Evolutionary conservation across 306 rosid species (phyloP).

Genomic region (Castanea sativa): DNA sequence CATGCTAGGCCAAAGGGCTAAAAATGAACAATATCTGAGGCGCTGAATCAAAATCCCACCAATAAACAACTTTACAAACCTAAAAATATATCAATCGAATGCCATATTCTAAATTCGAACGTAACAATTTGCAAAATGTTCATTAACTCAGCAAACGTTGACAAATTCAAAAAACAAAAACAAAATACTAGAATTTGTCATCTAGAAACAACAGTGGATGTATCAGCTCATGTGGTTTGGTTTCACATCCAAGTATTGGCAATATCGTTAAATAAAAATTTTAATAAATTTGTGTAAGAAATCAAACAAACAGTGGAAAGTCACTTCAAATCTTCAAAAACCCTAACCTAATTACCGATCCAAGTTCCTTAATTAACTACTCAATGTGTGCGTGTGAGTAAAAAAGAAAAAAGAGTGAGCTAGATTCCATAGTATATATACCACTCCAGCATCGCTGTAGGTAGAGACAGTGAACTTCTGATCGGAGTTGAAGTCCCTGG

Average conservation of each 20-base stretch:
- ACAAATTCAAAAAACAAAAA: background rate
- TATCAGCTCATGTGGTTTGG: background rate
- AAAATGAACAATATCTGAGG: no score
- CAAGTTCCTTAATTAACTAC: background rate
- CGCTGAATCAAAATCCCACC: background rate
- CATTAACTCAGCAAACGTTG: background rate
- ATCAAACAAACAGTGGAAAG: background rate
- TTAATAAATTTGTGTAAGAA: background rate
- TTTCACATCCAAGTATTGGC: background rate
- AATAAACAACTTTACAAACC: background rate
- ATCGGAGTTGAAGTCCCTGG: conserved; percentile 75
- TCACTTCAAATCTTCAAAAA: background rate
- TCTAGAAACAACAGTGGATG: background rate
- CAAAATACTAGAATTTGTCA: background rate
- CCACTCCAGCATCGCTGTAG: conserved; percentile 79
- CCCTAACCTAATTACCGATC: background rate
- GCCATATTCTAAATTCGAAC: background rate
- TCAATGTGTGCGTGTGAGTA: background rate
- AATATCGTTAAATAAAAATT: background rate
- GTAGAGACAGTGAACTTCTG: conserved; percentile 74
- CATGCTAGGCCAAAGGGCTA: no score
- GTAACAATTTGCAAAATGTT: background rate
- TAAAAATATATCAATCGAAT: background rate
- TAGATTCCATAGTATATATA: conserved; percentile 10
- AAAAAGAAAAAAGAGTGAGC: background rate